phyloP scores from a whole-genome alignment of 2,329 filamentous ascomycete species.

The Pseudogymnoascus sp. region DNA sequence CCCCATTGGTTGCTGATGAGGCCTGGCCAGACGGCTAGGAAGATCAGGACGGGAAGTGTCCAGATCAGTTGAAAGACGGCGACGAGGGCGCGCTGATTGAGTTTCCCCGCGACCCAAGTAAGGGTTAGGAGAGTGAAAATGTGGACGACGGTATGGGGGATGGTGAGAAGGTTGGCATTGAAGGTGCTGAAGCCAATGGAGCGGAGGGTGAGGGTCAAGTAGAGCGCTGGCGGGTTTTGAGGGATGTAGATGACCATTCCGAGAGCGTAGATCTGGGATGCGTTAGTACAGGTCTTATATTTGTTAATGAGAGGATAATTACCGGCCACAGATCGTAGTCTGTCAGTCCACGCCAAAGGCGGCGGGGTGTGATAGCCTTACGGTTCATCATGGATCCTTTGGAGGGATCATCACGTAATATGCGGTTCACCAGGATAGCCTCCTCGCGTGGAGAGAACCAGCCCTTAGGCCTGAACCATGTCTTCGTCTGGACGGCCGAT shows the following conservation, averaged over 20 bases:
- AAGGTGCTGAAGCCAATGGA: slow-evolving; percentile 30
- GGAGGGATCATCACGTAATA: slow-evolving; percentile 43
- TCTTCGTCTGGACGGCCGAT: slow-evolving; percentile 52
- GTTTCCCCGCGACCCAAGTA: slow-evolving; percentile 37
- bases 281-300: background rate
- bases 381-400: slow-evolving; percentile 53
- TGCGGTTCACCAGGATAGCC: slow-evolving; percentile 58
- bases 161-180: slow-evolving; percentile 39
- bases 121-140: slow-evolving; percentile 39
- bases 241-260: slow-evolving; percentile 44
- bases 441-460: slow-evolving; percentile 59
- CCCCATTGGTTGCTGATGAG: slow-evolving; percentile 28
- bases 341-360: slow-evolving; percentile 44
- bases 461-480: slow-evolving; percentile 50
- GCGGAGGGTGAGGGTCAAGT: slow-evolving; percentile 46
- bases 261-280: slow-evolving; percentile 34
- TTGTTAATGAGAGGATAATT: slow-evolving; percentile 23
- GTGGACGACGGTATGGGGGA: slow-evolving; percentile 39
- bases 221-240: slow-evolving; percentile 39
- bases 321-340: slow-evolving; percentile 56
- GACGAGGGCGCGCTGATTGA: slow-evolving; percentile 33
- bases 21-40: slow-evolving; percentile 27
- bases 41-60: slow-evolving; percentile 34
- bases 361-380: slow-evolving; percentile 42
- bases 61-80: slow-evolving; percentile 32